Conservation (phyloP, 2,329 filamentous ascomycete genomes). For the Phialophora expanda region DNA sequence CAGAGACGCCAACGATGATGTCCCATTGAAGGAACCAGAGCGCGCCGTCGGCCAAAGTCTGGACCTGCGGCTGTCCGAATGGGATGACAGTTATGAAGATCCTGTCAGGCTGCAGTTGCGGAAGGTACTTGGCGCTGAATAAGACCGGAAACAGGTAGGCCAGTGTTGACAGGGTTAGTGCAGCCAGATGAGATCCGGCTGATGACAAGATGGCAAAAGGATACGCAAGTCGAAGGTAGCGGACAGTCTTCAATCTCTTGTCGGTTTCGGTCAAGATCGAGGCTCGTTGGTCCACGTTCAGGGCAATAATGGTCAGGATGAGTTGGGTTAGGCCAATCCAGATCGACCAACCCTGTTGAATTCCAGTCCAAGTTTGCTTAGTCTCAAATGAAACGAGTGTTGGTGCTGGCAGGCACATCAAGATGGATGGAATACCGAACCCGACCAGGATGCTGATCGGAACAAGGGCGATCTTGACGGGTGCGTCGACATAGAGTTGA, state of each 20-base stretch:
- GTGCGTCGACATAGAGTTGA: slow-evolving; percentile 43
- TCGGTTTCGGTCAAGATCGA: slow-evolving; percentile 32
- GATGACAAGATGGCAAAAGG: slow-evolving; percentile 50
- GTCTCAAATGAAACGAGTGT: slow-evolving; percentile 46
- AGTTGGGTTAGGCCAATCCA: slow-evolving; percentile 52
- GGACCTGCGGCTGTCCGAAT: slow-evolving; percentile 40
- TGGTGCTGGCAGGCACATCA: slow-evolving; percentile 53
- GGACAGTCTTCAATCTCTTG: slow-evolving; percentile 41
- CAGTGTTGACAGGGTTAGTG: slow-evolving; percentile 49
- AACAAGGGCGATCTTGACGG: slow-evolving; percentile 45
- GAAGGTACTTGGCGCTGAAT: slow-evolving; percentile 44
- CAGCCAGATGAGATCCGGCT: slow-evolving; percentile 49
- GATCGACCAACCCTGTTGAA: slow-evolving; percentile 59
- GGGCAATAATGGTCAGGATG: slow-evolving; percentile 40
- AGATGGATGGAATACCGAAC: slow-evolving; percentile 52
- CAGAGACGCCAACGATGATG: slow-evolving; percentile 50
- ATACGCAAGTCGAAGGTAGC: slow-evolving; percentile 49
- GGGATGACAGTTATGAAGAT: slow-evolving; percentile 50
- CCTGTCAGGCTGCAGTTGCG: slow-evolving; percentile 46
- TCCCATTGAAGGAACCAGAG: slow-evolving; percentile 58
- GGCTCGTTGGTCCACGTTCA: slow-evolving; percentile 40
- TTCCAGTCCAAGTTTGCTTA: slow-evolving; percentile 56
- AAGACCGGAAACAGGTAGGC: slow-evolving; percentile 46
- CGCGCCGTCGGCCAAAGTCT: slow-evolving; percentile 49
- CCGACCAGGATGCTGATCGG: slow-evolving; percentile 51